Evolutionary conservation across 345 rosid genomes (phyloP).

Genomic region (Psidium guajava): DNA sequence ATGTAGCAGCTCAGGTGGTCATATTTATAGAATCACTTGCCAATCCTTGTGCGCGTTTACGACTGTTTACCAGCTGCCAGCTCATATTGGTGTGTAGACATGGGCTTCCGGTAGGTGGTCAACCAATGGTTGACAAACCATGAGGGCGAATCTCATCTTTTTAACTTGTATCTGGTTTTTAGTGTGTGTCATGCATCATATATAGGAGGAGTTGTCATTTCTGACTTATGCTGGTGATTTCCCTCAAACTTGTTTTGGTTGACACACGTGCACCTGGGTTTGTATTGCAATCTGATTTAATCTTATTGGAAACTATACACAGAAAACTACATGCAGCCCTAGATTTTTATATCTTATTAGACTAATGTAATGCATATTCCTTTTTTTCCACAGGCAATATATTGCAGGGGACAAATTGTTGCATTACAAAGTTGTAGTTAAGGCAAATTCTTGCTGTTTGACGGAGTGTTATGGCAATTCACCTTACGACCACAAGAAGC

Average conservation of each 20-base stretch:
- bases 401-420: background rate
- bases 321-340: background rate
- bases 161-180: background rate
- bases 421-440: background rate
- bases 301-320: background rate
- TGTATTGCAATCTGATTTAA: background rate
- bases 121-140: background rate
- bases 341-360: background rate
- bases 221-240: background rate
- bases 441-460: background rate
- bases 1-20: background rate
- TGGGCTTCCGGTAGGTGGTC: background rate
- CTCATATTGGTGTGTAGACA: background rate
- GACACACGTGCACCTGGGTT: fast-evolving
- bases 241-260: background rate
- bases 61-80: background rate
- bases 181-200: background rate
- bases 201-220: background rate
- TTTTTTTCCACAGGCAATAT: background rate
- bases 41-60: background rate
- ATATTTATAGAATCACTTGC: background rate
- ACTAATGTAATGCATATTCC: background rate
- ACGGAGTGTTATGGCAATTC: background rate
- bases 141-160: background rate
- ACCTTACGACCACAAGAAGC: background rate